Base-by-base conservation (phyloP, 2,329 filamentous ascomycete genomes). In the Akanthomyces uredinophilus region DNA sequence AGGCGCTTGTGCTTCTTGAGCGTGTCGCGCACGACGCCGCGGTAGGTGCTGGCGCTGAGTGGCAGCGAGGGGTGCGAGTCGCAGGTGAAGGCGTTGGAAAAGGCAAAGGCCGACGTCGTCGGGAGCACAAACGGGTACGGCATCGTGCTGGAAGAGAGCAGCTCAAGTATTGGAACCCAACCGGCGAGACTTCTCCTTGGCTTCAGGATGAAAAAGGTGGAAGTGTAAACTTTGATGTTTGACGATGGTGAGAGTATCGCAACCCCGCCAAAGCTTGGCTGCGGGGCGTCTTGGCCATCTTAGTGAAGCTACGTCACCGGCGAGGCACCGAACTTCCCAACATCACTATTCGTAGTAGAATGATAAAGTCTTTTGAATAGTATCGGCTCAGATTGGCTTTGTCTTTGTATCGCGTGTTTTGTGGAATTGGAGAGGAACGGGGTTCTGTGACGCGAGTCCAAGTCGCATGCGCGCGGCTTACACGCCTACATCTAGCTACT, bases 1-100 rank as follows among this genome's bases (percentile, higher is more conserved):
- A 96, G 84, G 58, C 92, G 87, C 75, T 96, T 98, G 80, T 97
- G 88, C 68, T 87, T 87, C 77, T 98, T 98, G 64, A 99, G 82
- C 3, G 87, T 84, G 74, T 94, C 87, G 69, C 92, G 87, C 57
- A 97, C 83, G 20, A 96, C 85, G 68, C 90, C 90, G 64, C 95
- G 91, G 70, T 91, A 87, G 10, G 91, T 94, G 67, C 92, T 93
- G 24, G 92, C 88, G 60, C 85, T 84, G 68, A 94, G 84, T 27
- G 92, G 91, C 47, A 99, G 82, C 0, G 94, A 96, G 4, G 95
- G 94, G 75, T 98, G 94, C 3, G 91, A 92, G 66, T 87, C 85
- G 70, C 90, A 94, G 68, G 78, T 83, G 75, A 96, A 88, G 74
- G 82, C 89, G 43, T 88, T 81, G 24, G 90, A 89, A 72, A 96